Evolutionary conservation across 2,329 filamentous ascomycete species (phyloP).

Genomic region (Metarhizium robertsii): DNA sequence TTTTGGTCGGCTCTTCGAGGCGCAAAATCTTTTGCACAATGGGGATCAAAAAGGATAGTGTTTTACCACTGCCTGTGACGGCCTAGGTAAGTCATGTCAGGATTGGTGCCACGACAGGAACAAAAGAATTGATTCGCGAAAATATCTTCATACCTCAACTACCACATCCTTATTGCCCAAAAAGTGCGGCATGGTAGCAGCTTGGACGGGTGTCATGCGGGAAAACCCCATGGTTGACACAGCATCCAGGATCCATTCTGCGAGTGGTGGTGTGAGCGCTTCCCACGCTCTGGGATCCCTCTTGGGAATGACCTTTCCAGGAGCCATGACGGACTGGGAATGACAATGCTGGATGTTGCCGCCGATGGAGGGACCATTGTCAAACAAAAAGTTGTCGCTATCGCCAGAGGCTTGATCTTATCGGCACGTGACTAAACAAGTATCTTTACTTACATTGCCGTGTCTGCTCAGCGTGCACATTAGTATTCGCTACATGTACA

Average conservation of each 20-base stretch:
- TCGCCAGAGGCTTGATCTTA: conserved; percentile 19
- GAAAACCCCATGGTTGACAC: conserved; percentile 76
- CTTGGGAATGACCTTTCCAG: conserved; percentile 25
- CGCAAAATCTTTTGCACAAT: conserved; percentile 74
- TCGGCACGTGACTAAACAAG: conserved; percentile 17
- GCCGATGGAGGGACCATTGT: background rate
- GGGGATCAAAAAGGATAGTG: conserved; percentile 75
- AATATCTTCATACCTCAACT: conserved; percentile 51
- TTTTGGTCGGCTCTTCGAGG: conserved; percentile 73
- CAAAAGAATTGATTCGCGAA: too few species aligned
- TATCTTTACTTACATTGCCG: background rate
- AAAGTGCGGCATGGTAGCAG: conserved; percentile 80
- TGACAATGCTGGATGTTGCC: background rate
- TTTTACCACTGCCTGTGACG: conserved; percentile 88
- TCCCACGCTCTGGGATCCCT: conserved; percentile 39
- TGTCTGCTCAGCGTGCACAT: too few species aligned
- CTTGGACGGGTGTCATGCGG: conserved; percentile 90
- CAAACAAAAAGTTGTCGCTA: conserved; percentile 6
- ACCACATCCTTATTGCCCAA: conserved; percentile 87
- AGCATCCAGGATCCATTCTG: conserved; percentile 73
- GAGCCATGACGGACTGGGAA: conserved; percentile 17
- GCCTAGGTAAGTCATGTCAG: conserved; percentile 36
- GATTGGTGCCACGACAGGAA: background rate
- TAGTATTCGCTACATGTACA: too few species aligned
- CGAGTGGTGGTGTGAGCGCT: conserved; percentile 27